phyloP scores from a whole-genome alignment of 2,329 filamentous ascomycete genomes.

The Lecanicillium sp. region DNA sequence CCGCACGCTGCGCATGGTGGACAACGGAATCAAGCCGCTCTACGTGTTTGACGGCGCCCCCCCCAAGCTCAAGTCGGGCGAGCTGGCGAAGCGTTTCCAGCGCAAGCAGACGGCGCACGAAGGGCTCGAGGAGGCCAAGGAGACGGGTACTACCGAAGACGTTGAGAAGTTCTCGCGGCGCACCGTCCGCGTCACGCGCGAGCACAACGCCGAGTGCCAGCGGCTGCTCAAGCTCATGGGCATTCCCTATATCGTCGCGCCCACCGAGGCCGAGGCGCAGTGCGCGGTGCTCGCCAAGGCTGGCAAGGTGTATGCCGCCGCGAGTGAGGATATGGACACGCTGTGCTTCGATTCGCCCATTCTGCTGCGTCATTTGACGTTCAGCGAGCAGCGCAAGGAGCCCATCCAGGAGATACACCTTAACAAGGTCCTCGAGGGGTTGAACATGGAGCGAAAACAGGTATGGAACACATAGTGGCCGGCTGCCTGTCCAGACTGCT shows the following conservation, averaged over 20 bases:
- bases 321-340: constrained; percentile 98
- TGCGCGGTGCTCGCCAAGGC: constrained; percentile 84
- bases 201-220: constrained; percentile 96
- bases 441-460: constrained; percentile 83
- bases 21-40: constrained; percentile 97
- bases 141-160: constrained; percentile 94
- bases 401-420: constrained; percentile 94
- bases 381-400: constrained; percentile 95
- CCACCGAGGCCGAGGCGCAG: constrained; percentile 95
- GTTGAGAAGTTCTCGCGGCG: constrained; percentile 94
- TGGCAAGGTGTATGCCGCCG: constrained; percentile 93
- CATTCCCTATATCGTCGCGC: constrained; percentile 88
- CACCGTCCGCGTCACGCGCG: constrained; percentile 89
- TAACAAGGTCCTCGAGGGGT: constrained; percentile 76
- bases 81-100: constrained; percentile 92
- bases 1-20: constrained; percentile 93
- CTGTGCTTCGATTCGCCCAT: constrained; percentile 92
- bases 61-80: constrained; percentile 94
- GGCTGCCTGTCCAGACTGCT: background rate
- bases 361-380: constrained; percentile 85
- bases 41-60: constrained; percentile 98
- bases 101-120: constrained; percentile 90
- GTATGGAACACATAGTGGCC: constrained; percentile 46
- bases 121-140: constrained; percentile 88
- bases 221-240: constrained; percentile 90